Evolutionary conservation across 768 basidiomycete species (phyloP).

Genomic region (Royoungia palumana): DNA sequence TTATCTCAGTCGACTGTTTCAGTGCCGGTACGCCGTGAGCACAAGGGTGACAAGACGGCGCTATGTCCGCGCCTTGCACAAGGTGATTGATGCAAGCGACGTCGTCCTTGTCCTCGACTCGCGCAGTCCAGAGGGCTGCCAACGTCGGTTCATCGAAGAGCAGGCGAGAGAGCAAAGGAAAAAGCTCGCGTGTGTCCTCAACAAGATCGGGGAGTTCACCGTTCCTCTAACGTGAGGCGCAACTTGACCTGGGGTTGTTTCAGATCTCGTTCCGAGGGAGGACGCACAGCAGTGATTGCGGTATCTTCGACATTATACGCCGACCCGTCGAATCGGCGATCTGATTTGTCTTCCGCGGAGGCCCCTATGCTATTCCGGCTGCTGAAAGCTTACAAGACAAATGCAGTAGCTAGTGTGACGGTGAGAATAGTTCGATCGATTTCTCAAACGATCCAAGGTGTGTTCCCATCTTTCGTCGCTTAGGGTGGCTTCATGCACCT

Average conservation of each 20-base stretch:
- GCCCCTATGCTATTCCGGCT: conserved; percentile 76
- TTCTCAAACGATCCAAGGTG: conserved; percentile 80
- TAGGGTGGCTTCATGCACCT: too few species aligned
- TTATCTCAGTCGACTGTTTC: too few species aligned
- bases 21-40: conserved; percentile 26
- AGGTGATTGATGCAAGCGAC: conserved; percentile 92
- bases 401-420: conserved; percentile 62
- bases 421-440: conserved; percentile 92
- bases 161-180: conserved; percentile 89
- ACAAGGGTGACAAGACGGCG: conserved; percentile 62
- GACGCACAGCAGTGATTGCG: conserved; percentile 91
- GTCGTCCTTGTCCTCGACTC: conserved; percentile 89
- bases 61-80: conserved; percentile 78
- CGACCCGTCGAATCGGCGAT: conserved; percentile 76
- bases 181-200: conserved; percentile 89
- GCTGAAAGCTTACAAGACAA: conserved; percentile 79
- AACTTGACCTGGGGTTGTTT: neutral
- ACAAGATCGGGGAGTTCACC: conserved; percentile 81
- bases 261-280: conserved; percentile 84
- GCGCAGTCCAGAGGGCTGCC: conserved; percentile 89
- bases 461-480: conserved; percentile 7
- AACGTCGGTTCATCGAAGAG: conserved; percentile 90
- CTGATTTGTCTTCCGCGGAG: conserved; percentile 75
- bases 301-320: conserved; percentile 87
- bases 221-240: neutral